Percentiles rank a stretch among this genome's conserved stretches.
Conservation (phyloP, 2,329 filamentous ascomycete genomes). For the Teratosphaeria zuluensis region DNA sequence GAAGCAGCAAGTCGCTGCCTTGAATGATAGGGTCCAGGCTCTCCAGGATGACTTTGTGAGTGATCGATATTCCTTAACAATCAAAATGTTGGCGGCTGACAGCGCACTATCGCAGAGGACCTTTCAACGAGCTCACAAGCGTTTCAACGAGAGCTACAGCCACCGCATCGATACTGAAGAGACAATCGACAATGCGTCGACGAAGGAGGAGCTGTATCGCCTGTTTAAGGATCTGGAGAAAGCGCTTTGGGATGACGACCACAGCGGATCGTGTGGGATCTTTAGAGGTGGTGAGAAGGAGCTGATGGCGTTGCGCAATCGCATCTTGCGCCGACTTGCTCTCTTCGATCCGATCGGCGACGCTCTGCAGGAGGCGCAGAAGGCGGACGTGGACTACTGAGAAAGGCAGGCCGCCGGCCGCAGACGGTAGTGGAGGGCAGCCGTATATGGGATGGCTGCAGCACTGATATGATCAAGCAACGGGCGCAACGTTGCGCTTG, state of each 20-base stretch:
- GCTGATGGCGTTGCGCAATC: constrained; percentile 5
- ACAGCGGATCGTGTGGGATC: not conserved
- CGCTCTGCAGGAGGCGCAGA: constrained; percentile 3
- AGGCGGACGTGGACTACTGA: not conserved
- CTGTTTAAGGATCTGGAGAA: not conserved
- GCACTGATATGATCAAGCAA: not conserved
- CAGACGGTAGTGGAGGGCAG: not conserved
- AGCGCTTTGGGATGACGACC: not conserved
- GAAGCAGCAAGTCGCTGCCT: not conserved
- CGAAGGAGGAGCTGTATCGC: constrained; percentile 4
- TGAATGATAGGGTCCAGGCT: not conserved
- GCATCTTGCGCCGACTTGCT: constrained; percentile 6
- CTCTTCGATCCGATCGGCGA: constrained; percentile 1
- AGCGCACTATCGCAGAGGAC: not conserved
- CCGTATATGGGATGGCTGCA: not conserved
- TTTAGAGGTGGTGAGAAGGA: constrained; percentile 9
- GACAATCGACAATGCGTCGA: constrained; percentile 3
- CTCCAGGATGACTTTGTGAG: not conserved
- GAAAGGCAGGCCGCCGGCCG: not conserved
- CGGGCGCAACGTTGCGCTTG: not conserved
- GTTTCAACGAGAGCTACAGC: not conserved
- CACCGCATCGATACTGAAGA: not conserved
- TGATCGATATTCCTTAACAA: not conserved
- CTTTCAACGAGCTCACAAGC: not conserved
- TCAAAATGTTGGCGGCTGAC: not conserved